A percentile compares a stretch with the other conserved stretches of the same genome.
These are phyloP conservation scores for Nissolia schottii DNA, from an alignment of 306 rosid genomes.

Conservation along the genomic window DNA sequence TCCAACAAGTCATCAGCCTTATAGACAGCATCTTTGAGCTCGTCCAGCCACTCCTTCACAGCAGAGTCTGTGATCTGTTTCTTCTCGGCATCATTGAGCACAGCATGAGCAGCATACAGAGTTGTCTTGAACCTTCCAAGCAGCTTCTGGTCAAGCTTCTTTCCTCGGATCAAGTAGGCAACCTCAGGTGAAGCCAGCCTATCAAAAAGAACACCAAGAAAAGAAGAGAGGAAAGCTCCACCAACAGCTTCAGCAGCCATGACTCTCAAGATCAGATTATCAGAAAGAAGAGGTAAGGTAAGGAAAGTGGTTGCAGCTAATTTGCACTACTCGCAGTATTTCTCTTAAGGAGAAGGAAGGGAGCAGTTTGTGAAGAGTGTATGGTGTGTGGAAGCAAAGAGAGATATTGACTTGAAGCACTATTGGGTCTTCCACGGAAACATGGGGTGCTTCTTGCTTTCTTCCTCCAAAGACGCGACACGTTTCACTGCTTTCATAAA, in stretches of 20 bases:
- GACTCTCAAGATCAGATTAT: background rate
- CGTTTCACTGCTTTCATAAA: too few relatives aligned
- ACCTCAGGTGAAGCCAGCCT: background rate
- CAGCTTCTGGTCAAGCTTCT: background rate
- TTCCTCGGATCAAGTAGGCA: background rate
- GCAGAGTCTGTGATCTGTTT: background rate
- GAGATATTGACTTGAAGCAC: too few relatives aligned
- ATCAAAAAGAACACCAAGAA: background rate
- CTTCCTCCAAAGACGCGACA: too few relatives aligned
- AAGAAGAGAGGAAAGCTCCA: background rate
- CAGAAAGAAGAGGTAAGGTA: background rate
- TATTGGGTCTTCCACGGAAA: too few relatives aligned
- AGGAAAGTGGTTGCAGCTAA: too few relatives aligned
- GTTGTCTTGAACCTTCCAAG: background rate
- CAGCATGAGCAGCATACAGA: background rate
- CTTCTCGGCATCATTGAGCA: background rate
- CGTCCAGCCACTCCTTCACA: background rate
- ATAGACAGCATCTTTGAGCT: background rate
- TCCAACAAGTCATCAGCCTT: background rate
- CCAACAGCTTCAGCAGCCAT: background rate
- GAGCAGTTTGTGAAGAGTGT: too few relatives aligned
- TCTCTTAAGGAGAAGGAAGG: background rate
- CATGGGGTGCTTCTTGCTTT: too few relatives aligned
- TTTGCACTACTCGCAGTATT: too few relatives aligned
- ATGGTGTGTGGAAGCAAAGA: too few relatives aligned